phyloP scores from a whole-genome alignment of 768 basidiomycete genomes.

The Paxillus rubicundulus region DNA sequence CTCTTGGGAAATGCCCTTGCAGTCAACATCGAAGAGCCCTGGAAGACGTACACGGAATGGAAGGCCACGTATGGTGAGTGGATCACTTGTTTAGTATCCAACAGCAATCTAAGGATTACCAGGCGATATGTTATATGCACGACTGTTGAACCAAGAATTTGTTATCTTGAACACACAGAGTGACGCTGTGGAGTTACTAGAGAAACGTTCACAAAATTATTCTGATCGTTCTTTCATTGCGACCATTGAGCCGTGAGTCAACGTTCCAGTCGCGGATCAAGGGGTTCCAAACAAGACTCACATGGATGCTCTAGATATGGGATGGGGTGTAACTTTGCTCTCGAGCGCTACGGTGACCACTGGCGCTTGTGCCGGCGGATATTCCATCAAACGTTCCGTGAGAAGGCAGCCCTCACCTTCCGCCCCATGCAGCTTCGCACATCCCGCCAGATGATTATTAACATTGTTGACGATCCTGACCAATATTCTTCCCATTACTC shows the following conservation, averaged over 20 bases:
- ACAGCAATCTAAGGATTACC: not conserved
- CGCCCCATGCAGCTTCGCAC: constrained; percentile 23
- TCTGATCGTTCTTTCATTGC: constrained; percentile 46
- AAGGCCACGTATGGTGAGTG: constrained; percentile 16
- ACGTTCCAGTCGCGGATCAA: not conserved
- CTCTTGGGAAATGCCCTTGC: constrained; percentile 19
- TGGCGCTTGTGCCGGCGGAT: constrained; percentile 14
- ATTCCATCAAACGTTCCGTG: constrained; percentile 14
- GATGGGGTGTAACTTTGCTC: constrained; percentile 7
- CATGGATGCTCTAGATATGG: constrained; percentile 13
- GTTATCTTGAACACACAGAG: constrained; percentile 46
- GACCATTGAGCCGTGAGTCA: constrained; percentile 13
- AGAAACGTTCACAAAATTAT: constrained; percentile 45
- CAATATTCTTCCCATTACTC: constrained; percentile 5
- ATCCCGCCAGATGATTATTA: constrained; percentile 7
- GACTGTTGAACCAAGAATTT: constrained; percentile 43
- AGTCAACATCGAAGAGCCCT: constrained; percentile 13
- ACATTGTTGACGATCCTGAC: constrained; percentile 3
- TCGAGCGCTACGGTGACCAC: constrained; percentile 11
- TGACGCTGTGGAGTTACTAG: constrained; percentile 45
- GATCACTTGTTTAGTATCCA: not conserved
- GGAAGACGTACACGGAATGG: constrained; percentile 18
- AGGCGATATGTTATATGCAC: constrained; percentile 49
- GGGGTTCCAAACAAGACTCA: not conserved
- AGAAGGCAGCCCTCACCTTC: constrained; percentile 2